Conservation (phyloP, 75 land plant species). For the Sequoiadendron giganteum region DNA sequence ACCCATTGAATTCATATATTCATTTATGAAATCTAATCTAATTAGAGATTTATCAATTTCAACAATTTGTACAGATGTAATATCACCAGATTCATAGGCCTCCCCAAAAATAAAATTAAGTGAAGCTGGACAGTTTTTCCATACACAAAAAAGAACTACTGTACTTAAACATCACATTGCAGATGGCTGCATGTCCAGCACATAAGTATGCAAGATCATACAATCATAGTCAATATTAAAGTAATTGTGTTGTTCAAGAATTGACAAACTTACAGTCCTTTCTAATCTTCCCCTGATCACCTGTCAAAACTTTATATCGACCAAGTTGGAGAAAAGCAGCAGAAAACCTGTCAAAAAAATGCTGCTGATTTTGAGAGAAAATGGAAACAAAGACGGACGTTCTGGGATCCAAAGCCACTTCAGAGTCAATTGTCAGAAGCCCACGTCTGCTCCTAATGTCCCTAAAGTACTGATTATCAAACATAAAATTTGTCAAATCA, state of each 20-base stretch:
- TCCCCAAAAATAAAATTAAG: no score
- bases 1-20: no score
- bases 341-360: conserved; percentile 35
- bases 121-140: no score
- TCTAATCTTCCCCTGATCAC: conserved; percentile 5
- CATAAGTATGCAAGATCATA: not conserved
- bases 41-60: no score
- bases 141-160: no score
- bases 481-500: conserved; percentile 34
- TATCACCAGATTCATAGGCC: no score
- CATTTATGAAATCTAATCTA: no score
- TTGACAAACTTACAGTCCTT: conserved; percentile 14
- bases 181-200: not conserved
- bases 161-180: no score
- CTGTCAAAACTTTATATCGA: conserved; percentile 28
- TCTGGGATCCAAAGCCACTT: conserved; percentile 24
- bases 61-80: no score
- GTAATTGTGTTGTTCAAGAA: not conserved
- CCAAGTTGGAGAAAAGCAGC: conserved; percentile 29
- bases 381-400: conserved; percentile 19
- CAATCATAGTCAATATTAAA: not conserved
- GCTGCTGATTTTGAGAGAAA: conserved; percentile 18
- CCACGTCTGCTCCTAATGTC: conserved; percentile 29
- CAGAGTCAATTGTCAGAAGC: conserved; percentile 33
- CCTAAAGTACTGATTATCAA: conserved; percentile 42